phyloP scores from a whole-genome alignment of 805 yeast species.

The Saturnispora ahearnii region DNA sequence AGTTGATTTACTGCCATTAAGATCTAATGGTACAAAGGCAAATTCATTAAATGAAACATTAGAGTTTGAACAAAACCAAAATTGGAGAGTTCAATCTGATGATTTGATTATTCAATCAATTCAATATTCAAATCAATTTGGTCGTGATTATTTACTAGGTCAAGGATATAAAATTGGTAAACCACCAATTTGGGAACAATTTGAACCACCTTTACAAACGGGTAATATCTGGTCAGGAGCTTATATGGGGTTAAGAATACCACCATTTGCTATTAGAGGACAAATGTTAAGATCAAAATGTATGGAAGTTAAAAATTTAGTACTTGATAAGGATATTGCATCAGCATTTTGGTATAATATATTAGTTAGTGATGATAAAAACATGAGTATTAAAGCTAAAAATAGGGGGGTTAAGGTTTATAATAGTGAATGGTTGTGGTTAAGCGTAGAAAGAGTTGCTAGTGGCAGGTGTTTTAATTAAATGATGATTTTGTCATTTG shows the following conservation, averaged over 20 bases:
- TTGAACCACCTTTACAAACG: constrained; percentile 9
- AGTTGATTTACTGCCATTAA: constrained; percentile 45
- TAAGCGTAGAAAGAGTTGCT: constrained; percentile 37
- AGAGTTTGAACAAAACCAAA: constrained; percentile 64
- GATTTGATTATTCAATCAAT: constrained; percentile 52
- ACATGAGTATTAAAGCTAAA: constrained; percentile 59
- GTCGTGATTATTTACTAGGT: constrained; percentile 23
- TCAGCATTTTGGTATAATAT: constrained; percentile 46
- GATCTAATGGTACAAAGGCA: constrained; percentile 64
- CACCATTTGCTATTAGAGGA: constrained; percentile 8
- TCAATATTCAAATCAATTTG: constrained; percentile 27
- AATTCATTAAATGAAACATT: constrained; percentile 60
- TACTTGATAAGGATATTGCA: constrained; percentile 29
- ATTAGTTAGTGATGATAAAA: constrained; percentile 64
- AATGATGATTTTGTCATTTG: background rate
- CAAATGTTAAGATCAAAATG: constrained; percentile 6
- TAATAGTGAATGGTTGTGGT: constrained; percentile 51
- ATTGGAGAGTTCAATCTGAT: constrained; percentile 67
- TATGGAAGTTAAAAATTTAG: constrained; percentile 7
- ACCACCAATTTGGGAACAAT: constrained; percentile 8
- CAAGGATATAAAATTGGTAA: constrained; percentile 15
- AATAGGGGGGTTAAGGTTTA: constrained; percentile 45
- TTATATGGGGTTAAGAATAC: constrained; percentile 9
- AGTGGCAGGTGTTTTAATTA: constrained; percentile 47
- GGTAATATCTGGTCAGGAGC: constrained; percentile 12